A percentile compares a stretch with the other conserved stretches of the same genome.
phyloP scores from a whole-genome alignment of 202 grass and related monocot genomes.

The Setaria italica region DNA sequence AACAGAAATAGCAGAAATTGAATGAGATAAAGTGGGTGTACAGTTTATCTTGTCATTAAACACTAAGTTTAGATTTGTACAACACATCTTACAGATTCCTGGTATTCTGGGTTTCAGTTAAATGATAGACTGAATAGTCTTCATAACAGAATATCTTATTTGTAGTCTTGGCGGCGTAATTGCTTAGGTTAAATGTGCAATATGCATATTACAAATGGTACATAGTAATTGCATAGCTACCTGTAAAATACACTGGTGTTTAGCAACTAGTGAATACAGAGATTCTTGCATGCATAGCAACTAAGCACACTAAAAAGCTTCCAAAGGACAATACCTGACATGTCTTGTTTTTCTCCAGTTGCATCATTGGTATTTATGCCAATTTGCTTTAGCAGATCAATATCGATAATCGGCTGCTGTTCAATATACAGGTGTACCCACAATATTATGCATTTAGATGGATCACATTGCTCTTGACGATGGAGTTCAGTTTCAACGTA shows the following conservation, averaged over 20 bases:
- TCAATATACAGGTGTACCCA: constrained; percentile 71
- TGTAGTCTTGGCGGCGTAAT: not conserved
- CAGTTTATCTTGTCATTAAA: not conserved
- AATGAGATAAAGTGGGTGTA: constrained; percentile 9
- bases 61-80: not conserved
- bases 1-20: not conserved
- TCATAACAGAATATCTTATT: constrained; percentile 16
- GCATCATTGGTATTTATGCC: not conserved
- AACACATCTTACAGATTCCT: not conserved
- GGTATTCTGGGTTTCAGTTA: not conserved
- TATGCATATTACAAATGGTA: not conserved
- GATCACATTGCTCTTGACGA: constrained; percentile 86
- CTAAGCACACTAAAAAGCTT: not conserved
- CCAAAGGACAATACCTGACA: not conserved
- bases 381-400: constrained; percentile 11
- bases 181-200: not conserved
- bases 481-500: constrained; percentile 82
- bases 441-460: constrained; percentile 97
- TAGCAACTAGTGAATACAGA: not conserved
- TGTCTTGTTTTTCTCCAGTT: not conserved
- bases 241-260: not conserved
- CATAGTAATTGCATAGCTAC: not conserved
- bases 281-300: not conserved
- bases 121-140: not conserved
- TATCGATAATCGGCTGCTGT: constrained; percentile 12